A percentile compares a stretch with the other conserved stretches of the same genome.
These are phyloP conservation scores for Aspergillaceae sp. DNA, from an alignment of 2,329 filamentous ascomycete genomes.

Conservation along the genomic window DNA sequence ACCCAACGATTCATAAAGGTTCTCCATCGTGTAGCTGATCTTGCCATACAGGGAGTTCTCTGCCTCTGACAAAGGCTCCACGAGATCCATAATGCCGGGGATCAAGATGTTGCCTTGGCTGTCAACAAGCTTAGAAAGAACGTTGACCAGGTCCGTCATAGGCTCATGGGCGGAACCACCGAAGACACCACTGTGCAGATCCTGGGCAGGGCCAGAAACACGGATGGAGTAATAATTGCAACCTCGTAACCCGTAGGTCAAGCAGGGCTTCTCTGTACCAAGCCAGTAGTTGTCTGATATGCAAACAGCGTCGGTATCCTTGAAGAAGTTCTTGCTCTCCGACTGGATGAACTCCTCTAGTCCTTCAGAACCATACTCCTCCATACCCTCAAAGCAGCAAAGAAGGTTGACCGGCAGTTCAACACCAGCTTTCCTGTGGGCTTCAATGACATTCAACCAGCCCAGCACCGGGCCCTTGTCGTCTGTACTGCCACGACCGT, in stretches of 20 bases:
- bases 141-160: slow-evolving; percentile 86
- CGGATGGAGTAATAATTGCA: slow-evolving; percentile 97
- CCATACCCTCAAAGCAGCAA: slow-evolving; percentile 99
- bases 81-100: slow-evolving; percentile 86
- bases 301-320: slow-evolving; percentile 90
- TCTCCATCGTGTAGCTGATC: slow-evolving; percentile 95
- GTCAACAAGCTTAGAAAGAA: slow-evolving; percentile 79
- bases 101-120: slow-evolving; percentile 87
- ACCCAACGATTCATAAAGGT: slow-evolving; percentile 83
- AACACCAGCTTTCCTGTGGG: slow-evolving; percentile 87
- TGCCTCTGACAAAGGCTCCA: slow-evolving; percentile 76
- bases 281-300: slow-evolving; percentile 99
- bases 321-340: slow-evolving; percentile 91
- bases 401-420: slow-evolving; percentile 96
- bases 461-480: slow-evolving; percentile 96
- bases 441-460: slow-evolving; percentile 97
- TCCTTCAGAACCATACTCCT: slow-evolving; percentile 95
- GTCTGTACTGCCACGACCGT: slow-evolving; percentile 87
- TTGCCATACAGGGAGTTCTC: slow-evolving; percentile 80
- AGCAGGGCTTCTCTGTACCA: slow-evolving; percentile 93
- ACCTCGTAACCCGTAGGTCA: slow-evolving; percentile 93
- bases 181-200: slow-evolving; percentile 94
- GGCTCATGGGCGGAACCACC: slow-evolving; percentile 94
- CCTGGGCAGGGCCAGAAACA: slow-evolving; percentile 81
- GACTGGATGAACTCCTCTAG: slow-evolving; percentile 87